Percentiles rank a stretch among this genome's conserved stretches.
Conservation (phyloP, 2,329 filamentous ascomycete species). For the Lecanoromycetidae sp. region DNA sequence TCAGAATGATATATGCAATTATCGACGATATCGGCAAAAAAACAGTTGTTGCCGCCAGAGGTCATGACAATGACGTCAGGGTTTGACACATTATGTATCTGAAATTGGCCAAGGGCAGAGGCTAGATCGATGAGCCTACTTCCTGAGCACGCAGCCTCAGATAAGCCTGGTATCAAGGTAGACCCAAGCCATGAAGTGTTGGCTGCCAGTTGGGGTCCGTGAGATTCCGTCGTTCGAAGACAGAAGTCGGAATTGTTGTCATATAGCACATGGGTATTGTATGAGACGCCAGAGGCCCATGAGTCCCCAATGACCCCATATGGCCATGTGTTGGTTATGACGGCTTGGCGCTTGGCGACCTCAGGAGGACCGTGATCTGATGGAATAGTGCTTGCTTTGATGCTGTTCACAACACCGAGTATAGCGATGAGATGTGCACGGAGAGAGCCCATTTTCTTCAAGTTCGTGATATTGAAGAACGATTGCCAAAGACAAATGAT, state of each 20-base stretch:
- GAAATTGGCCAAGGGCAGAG: not conserved
- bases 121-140: not conserved
- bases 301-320: conserved; percentile 12
- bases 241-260: conserved; percentile 3
- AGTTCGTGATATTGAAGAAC: too few species aligned
- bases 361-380: too few species aligned
- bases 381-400: too few species aligned
- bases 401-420: too few species aligned
- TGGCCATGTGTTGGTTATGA: too few species aligned
- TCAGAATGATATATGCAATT: conserved; percentile 13
- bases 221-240: conserved; percentile 6
- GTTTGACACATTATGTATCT: conserved; percentile 2
- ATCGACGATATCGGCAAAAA: conserved; percentile 7
- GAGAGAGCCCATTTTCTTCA: too few species aligned
- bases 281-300: conserved; percentile 8
- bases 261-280: conserved; percentile 4
- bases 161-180: not conserved
- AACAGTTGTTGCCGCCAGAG: conserved; percentile 10
- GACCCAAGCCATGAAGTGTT: not conserved
- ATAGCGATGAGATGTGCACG: too few species aligned
- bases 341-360: too few species aligned
- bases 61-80: conserved; percentile 12
- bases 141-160: conserved; percentile 11
- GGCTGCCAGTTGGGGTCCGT: conserved; percentile 8
- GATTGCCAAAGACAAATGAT: too few species aligned